Conservation (phyloP, 495 filamentous ascomycete genomes). For the Aspergillus indologenus region DNA sequence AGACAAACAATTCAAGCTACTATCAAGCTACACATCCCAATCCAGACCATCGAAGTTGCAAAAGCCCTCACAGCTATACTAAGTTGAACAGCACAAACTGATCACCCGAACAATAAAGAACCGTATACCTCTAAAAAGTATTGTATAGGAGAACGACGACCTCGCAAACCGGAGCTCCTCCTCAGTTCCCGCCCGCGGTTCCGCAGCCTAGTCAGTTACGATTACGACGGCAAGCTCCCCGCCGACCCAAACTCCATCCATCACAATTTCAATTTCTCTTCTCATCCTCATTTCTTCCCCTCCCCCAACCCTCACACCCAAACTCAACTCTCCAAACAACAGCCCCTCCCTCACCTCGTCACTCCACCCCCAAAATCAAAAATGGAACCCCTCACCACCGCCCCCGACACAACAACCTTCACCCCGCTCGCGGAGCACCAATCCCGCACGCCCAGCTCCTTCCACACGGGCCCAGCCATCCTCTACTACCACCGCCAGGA, state of each 20-base stretch:
- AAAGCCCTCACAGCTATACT: no score
- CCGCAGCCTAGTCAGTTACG: no score
- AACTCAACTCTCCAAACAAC: constrained; percentile 4
- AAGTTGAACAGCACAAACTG: no score
- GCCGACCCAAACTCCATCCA: constrained; percentile 8
- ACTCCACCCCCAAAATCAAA: background rate
- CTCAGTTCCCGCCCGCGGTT: no score
- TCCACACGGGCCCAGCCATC: constrained; percentile 74
- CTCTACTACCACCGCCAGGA: constrained; percentile 68
- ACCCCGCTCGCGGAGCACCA: constrained; percentile 75
- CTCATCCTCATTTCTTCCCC: background rate
- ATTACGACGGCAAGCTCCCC: constrained; percentile 14
- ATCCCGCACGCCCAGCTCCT: constrained; percentile 77
- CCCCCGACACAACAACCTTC: constrained; percentile 57
- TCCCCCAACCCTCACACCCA: constrained; percentile 4
- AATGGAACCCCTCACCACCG: constrained; percentile 49
- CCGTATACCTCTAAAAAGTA: no score
- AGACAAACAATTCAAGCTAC: no score
- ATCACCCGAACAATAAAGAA: no score
- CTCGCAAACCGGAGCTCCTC: no score
- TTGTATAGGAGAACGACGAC: no score
- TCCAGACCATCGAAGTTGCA: no score
- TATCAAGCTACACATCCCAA: no score
- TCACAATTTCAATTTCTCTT: background rate
- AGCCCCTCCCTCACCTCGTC: constrained; percentile 4